A percentile compares a stretch with the other conserved stretches of the same genome.
Evolutionary conservation across 1,284 basidiomycete genomes (phyloP).

Genomic region (Coniferiporia weirii): DNA sequence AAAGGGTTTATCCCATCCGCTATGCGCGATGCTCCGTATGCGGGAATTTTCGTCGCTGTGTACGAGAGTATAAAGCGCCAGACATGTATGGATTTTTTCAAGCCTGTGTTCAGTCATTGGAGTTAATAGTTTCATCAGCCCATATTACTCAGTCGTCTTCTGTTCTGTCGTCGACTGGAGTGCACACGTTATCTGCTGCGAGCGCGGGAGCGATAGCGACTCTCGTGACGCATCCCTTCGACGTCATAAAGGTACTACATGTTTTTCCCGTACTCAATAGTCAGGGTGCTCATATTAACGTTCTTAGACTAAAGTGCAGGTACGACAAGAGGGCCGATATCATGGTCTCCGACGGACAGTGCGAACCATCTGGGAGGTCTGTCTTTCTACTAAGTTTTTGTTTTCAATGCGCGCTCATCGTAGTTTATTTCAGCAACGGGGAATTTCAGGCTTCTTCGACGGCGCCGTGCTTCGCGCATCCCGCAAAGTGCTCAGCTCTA

Average conservation of each 20-base stretch:
- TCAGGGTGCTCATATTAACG: background rate
- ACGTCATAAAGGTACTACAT: slow-evolving; percentile 74
- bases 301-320: slow-evolving; percentile 81
- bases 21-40: slow-evolving; percentile 92
- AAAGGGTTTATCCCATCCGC: slow-evolving; percentile 89
- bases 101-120: slow-evolving; percentile 2
- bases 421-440: slow-evolving; percentile 55
- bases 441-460: slow-evolving; percentile 77
- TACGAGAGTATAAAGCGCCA: slow-evolving; percentile 85
- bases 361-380: slow-evolving; percentile 61
- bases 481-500: slow-evolving; percentile 85
- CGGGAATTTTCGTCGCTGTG: slow-evolving; percentile 87
- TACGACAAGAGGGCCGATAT: slow-evolving; percentile 69
- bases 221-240: slow-evolving; percentile 82
- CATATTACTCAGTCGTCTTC: slow-evolving; percentile 33
- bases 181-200: slow-evolving; percentile 64
- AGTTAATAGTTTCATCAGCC: slow-evolving; percentile 10
- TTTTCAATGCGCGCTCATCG: slow-evolving; percentile 3
- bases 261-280: background rate
- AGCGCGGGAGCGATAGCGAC: slow-evolving; percentile 79
- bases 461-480: slow-evolving; percentile 79
- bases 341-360: slow-evolving; percentile 64
- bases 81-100: slow-evolving; percentile 40
- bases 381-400: slow-evolving; percentile 23
- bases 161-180: slow-evolving; percentile 36